Evolutionary conservation across 116 monocot species (phyloP), one percentile per base, ranked within the genome.

Genomic region (Trichopus zeylanicus): DNA sequence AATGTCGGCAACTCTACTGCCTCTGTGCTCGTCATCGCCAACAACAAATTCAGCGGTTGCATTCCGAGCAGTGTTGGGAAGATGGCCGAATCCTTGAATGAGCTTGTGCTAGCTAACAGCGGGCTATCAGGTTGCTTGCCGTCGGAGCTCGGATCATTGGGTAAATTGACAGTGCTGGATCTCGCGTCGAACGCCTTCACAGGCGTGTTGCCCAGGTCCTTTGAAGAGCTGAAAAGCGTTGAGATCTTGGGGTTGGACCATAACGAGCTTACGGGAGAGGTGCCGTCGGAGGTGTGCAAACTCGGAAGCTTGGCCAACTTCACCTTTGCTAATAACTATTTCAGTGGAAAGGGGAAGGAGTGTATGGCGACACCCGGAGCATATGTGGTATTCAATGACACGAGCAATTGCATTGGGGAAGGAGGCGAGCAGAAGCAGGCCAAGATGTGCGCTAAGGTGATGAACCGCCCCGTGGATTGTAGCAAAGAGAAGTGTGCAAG

Each of bases 271-370:
- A 84, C 81, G 3, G 92, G 92, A 1, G 56, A 55, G 0, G 74
- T 87, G 3, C 63, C 73, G 7, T 64, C 30, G 13, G 32, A 21
- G 0, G 9, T 92, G 0, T 92, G 92, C 73, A 27, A 59, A 68
- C 54, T 92, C 19, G 73, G 75, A 3, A 65, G n/a, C 1, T 67
- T 92, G 7, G 42, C 35, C n/a, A 92, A 92, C 48, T 84, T 92
- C 56, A 81, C 75, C 2, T 78, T 84, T 70, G 72, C 87, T n/a
- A 48, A 68, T 32, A 92, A 92, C 39, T 87, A 66, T 60, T 87
- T 92, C 81, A 78, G 78, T 20, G 76, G 72, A 3, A 76, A 67
- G 57, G 74, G 59, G 0, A 52, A 49, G n/a, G 59, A 58, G 29
- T 92, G 92, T 42, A 31, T 62, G 59, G 34, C 66, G 20, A 19